phyloP scores from a whole-genome alignment of 2,329 filamentous ascomycete genomes.

The Apiospora pterosperma region DNA sequence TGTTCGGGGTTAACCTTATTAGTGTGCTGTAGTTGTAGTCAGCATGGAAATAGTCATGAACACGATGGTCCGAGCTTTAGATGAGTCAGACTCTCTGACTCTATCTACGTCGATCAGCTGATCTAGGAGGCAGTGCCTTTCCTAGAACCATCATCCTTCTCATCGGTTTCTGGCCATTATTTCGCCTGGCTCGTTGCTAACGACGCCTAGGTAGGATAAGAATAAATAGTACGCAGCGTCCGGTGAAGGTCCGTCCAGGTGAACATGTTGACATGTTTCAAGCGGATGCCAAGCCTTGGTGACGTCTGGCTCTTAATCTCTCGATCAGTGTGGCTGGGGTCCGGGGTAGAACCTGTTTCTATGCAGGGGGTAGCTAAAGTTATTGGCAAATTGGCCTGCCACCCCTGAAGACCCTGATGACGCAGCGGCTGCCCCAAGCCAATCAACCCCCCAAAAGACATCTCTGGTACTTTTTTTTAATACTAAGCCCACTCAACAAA shows the following conservation, averaged over 20 bases:
- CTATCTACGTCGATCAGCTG: not conserved
- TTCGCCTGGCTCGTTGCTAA: not conserved
- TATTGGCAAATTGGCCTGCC: not conserved
- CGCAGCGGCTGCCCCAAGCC: not conserved
- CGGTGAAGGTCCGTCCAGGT: not conserved
- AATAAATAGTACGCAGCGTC: not conserved
- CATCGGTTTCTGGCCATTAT: not conserved
- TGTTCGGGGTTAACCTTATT: no score
- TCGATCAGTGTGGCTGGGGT: not conserved
- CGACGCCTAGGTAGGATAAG: no score
- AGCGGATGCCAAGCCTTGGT: not conserved
- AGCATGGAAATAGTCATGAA: no score
- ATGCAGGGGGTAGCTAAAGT: not conserved
- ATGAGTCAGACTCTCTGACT: not conserved
- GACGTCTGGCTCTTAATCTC: not conserved
- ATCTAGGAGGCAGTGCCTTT: no score
- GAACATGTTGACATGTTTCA: not conserved
- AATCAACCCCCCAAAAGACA: not conserved
- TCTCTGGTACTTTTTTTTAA: not conserved
- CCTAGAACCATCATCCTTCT: no score
- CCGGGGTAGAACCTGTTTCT: not conserved
- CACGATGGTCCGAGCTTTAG: not conserved
- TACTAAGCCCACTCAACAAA: not conserved
- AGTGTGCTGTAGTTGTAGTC: no score
- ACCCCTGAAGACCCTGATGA: conserved; percentile 1